phyloP scores from a whole-genome alignment of 2,329 filamentous ascomycete genomes.

The Podosphaera fusca region DNA sequence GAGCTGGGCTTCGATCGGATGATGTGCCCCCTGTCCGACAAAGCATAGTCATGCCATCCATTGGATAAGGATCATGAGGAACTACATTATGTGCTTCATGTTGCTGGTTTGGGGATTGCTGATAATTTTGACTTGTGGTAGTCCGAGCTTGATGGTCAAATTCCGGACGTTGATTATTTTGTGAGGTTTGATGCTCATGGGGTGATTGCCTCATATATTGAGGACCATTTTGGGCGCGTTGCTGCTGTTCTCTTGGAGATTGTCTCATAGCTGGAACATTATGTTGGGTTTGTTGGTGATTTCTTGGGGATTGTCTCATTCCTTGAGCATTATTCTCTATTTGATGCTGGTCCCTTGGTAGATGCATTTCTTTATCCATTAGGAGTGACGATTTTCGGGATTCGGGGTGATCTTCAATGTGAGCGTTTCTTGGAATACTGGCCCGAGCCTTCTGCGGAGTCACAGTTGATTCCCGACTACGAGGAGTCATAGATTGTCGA shows the following conservation, averaged over 20 bases:
- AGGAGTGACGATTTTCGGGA: not conserved
- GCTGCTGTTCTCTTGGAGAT: constrained; percentile 2
- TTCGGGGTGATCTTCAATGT: constrained; percentile 6
- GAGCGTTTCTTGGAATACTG: constrained; percentile 10
- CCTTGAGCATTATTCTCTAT: not conserved
- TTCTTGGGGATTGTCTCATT: constrained; percentile 4
- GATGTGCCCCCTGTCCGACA: constrained; percentile 51
- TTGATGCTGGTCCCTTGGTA: constrained; percentile 5
- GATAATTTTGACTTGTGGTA: not conserved
- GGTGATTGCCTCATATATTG: not conserved
- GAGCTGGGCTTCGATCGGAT: constrained; percentile 43
- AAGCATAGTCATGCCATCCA: constrained; percentile 94
- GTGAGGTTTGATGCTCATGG: not conserved
- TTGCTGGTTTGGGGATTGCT: constrained; percentile 30
- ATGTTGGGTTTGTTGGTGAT: constrained; percentile 1
- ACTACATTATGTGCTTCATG: constrained; percentile 31
- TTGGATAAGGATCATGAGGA: constrained; percentile 81
- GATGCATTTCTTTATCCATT: constrained; percentile 12
- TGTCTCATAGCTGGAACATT: not conserved
- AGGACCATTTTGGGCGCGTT: constrained; percentile 3
- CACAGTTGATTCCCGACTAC: constrained; percentile 23
- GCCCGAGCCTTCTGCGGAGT: constrained; percentile 25
- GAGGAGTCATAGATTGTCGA: constrained; percentile 24
- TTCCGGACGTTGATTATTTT: not conserved
- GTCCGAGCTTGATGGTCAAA: not conserved